Base-by-base conservation (phyloP, 2,329 filamentous ascomycete species). In the Colletotrichum sp. region DNA sequence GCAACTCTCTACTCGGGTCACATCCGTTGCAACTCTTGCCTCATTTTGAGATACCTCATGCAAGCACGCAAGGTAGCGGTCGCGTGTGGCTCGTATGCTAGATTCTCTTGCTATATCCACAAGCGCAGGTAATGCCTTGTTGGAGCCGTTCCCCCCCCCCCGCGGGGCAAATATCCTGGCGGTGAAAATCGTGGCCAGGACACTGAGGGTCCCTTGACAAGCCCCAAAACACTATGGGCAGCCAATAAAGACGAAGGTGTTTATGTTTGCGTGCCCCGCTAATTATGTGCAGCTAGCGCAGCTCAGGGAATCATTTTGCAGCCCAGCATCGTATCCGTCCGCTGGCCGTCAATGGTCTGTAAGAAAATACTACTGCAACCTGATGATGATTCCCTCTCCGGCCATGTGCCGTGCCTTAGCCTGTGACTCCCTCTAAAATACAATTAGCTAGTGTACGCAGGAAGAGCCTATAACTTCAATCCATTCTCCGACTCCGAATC, bases 171-270 rank as follows among this genome's bases (percentile, higher is more conserved):
- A 57, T 52, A 44, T 36, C 12, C 34, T 71, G 55, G 60, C 66
- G 66, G 66, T 76, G 75, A 75, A 66, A 75, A 57, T 52, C 44
- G n/a, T 21, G 44, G 44, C 44, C n/a, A 52, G 39, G 71, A n/a
- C 57, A 34, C 49, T 15, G 26, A 68, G 55, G 39, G 15, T 36
- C 64, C 52, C 44, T 70, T 9, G 32, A 66, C 60, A 52, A 30
- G 39, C 30, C 10, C 39, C 44, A 26, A 7, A 36, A 26, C 12
- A 34, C 32, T 34, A 34, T 34, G 24, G 28, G 28, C 64, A 65
- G 52, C 71, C 74, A 76, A 76, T 76, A n/a, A 24, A 6, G 59
- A 52, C 44, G 9, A 55, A 59, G 24, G 59, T 67, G 75, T 71
- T 75, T 75, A 60, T 67, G 62, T 28, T 59, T 24, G 71, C 55